Percentiles rank a stretch among this genome's conserved stretches.
Evolutionary conservation across 2,329 filamentous ascomycete species (phyloP).

Genomic region (Fusarium sororula): DNA sequence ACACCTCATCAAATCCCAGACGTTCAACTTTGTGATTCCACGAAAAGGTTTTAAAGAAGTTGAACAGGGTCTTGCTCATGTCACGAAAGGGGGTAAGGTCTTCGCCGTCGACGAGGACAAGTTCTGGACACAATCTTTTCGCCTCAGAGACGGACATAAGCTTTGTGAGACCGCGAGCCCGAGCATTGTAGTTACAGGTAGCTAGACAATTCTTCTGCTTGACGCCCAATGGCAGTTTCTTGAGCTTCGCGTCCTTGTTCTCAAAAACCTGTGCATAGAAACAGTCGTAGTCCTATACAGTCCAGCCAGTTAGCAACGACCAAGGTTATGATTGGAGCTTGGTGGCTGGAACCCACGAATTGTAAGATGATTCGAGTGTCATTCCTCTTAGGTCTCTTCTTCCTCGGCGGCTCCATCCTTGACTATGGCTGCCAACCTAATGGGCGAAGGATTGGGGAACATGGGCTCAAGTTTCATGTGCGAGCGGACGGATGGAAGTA

Average conservation of each 20-base stretch:
- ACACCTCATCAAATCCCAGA: conserved; percentile 89
- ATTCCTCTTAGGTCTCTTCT: conserved; percentile 56
- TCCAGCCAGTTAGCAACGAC: conserved; percentile 13
- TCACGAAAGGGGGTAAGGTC: conserved; percentile 87
- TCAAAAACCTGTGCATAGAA: conserved; percentile 96
- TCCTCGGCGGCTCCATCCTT: conserved; percentile 46
- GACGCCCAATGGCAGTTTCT: conserved; percentile 78
- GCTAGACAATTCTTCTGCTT: conserved; percentile 94
- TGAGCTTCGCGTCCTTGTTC: conserved; percentile 78
- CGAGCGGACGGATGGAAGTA: neutral
- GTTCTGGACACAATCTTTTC: conserved; percentile 79
- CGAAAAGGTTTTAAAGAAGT: conserved; percentile 74
- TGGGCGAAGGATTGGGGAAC: neutral
- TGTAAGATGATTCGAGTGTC: conserved; percentile 79
- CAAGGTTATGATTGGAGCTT: neutral
- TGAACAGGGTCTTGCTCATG: conserved; percentile 82
- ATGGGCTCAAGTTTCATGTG: conserved; percentile 24
- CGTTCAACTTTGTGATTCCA: conserved; percentile 84
- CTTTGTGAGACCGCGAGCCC: conserved; percentile 78
- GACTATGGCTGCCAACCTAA: neutral
- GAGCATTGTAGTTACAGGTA: conserved; percentile 93
- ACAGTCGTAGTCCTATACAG: conserved; percentile 78
- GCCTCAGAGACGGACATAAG: conserved; percentile 87
- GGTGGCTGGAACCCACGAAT: conserved; percentile 68
- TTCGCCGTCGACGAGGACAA: conserved; percentile 87